A percentile compares a stretch with the other conserved stretches of the same genome.
Evolutionary conservation across 2,329 filamentous ascomycete genomes (phyloP).

Genomic region (Apiospora arundinis): DNA sequence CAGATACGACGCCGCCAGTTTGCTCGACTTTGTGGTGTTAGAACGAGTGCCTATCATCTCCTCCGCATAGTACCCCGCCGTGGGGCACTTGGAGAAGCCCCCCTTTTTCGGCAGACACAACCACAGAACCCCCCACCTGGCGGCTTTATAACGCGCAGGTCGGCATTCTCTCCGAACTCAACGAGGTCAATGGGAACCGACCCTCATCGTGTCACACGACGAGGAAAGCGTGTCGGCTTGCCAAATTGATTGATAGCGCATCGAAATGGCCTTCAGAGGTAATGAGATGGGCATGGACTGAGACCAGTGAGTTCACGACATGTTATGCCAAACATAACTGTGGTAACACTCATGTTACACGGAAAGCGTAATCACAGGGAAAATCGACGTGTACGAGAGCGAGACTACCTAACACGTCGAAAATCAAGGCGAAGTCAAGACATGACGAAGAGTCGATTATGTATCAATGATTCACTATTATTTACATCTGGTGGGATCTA

Average conservation of each 20-base stretch:
- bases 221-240: neutral
- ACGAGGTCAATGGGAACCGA: neutral
- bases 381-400: no score
- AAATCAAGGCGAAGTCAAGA: no score
- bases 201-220: neutral
- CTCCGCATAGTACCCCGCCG: constrained; percentile 10
- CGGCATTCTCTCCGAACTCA: constrained; percentile 4
- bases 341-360: neutral
- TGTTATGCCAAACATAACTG: neutral
- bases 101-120: neutral
- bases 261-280: no score
- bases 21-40: neutral
- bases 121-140: neutral
- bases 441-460: no score
- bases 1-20: neutral
- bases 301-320: neutral
- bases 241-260: neutral
- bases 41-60: neutral
- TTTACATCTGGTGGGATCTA: neutral
- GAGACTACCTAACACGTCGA: no score
- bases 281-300: no score
- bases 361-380: no score
- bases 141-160: neutral
- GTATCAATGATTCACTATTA: no score
- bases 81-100: neutral